phyloP scores from a whole-genome alignment of 495 filamentous ascomycete species.

The Aspergillus sclerotioniger region DNA sequence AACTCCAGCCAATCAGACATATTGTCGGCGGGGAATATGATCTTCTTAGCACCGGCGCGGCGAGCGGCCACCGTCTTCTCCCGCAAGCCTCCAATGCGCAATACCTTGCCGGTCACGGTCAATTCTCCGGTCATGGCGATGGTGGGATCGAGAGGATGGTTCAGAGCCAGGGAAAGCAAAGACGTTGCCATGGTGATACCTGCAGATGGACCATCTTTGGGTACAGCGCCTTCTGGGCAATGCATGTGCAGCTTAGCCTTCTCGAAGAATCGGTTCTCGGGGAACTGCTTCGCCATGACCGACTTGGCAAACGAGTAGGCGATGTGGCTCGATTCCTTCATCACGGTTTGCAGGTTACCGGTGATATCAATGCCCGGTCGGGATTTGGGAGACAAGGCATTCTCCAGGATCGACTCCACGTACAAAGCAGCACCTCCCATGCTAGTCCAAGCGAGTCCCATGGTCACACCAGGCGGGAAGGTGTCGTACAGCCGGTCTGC shows the following conservation, averaged over 20 bases:
- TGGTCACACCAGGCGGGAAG: constrained; percentile 94
- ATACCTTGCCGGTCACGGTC: constrained; percentile 94
- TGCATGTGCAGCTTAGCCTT: constrained; percentile 95
- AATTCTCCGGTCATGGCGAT: constrained; percentile 99
- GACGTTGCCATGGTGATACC: constrained; percentile 97
- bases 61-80: constrained; percentile 99
- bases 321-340: constrained; percentile 94
- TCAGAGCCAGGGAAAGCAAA: constrained; percentile 77
- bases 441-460: constrained; percentile 98
- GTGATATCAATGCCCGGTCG: constrained; percentile 82
- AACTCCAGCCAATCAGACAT: constrained; percentile 96
- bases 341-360: constrained; percentile 91
- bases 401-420: constrained; percentile 93
- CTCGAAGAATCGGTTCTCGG: constrained; percentile 92
- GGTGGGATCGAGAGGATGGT: constrained; percentile 73
- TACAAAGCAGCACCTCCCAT: constrained; percentile 97
- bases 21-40: constrained; percentile 95
- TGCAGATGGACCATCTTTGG: constrained; percentile 93
- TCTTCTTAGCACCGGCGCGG: constrained; percentile 87
- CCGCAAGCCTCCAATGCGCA: constrained; percentile 90
- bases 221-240: constrained; percentile 95
- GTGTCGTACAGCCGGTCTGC: constrained; percentile 93
- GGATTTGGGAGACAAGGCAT: constrained; percentile 65
- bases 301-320: constrained; percentile 97
- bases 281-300: constrained; percentile 75